Base-by-base conservation (phyloP, 2,329 filamentous ascomycete genomes). In the Fusarium proliferatum region DNA sequence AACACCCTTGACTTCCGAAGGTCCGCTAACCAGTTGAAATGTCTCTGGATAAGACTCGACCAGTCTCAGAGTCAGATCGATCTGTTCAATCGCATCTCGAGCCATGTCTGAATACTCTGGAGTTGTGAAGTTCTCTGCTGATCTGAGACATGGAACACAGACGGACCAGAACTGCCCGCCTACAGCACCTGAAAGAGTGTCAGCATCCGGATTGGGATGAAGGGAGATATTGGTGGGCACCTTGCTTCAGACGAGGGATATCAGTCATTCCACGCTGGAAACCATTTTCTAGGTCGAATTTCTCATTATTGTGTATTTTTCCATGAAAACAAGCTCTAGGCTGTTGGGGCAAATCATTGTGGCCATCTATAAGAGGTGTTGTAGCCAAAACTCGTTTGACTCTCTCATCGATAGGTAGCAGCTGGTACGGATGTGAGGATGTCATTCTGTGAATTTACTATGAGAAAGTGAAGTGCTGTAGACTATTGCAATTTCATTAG, bases 21-120 rank as follows among this genome's bases (percentile, higher is more conserved):
- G 62, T 0, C 52, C 45, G 7, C 21, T 61, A 0, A 67, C 34
- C 1, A 61, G 9, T 4, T 33, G 21, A 2, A 67, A 67, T 0
- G 53, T 61, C 11, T 67, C 62, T 1, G 64, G 64, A 1, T 67
- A 67, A 2, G 62, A 61, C 4, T 67, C 62, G 0, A 67, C 45
- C 1, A 67, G 6, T 0, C 62, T 21, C 0, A 67, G 13, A 0
- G 64, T 67, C 2, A 67, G 5, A 6, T 67, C 64, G 6, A 67
- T 67, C 1, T 67, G 64, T 26, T 67, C 64, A 19, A 67, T 67
- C 0, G 64, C 53, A 15, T 67, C 64, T 0, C 64, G 33, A 0
- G 62, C 64, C 62, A 67, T 67, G 3, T 67, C 64, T 0, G 64
- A 67, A 3, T 67, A 67, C 5, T 67, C 64, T 3, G 62, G 52